A percentile compares a stretch with the other conserved stretches of the same genome.
These are phyloP conservation scores for Funneliformis geosporum DNA, from an alignment of 192 early-diverging fungal species.

Conservation along the genomic window DNA sequence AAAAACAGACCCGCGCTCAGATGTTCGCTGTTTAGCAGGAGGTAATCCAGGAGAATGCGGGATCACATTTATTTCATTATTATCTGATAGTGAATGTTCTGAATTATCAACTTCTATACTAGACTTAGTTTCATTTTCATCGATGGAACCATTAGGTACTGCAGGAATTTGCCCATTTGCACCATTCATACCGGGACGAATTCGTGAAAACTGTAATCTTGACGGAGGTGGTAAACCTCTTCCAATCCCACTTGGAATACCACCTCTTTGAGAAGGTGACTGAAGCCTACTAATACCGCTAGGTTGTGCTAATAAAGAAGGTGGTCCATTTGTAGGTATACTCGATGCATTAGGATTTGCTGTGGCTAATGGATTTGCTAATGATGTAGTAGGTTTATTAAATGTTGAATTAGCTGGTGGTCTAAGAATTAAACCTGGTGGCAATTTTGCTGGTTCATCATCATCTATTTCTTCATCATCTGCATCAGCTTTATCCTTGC, in stretches of 20 bases:
- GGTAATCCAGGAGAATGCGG: constrained; percentile 1
- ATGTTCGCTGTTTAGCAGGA: constrained; percentile 32
- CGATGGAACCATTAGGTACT: background rate
- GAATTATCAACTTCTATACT: constrained; percentile 24
- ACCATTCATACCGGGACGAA: background rate
- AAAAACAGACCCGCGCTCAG: constrained; percentile 44
- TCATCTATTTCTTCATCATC: constrained; percentile 41
- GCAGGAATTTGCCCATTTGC: constrained; percentile 26
- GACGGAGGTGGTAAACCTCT: background rate
- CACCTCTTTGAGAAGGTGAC: background rate
- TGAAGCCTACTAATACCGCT: constrained; percentile 34
- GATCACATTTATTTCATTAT: background rate
- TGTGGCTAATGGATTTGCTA: background rate
- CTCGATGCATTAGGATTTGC: background rate
- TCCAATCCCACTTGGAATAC: constrained; percentile 9
- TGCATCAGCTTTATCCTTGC: constrained; percentile 30
- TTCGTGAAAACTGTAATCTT: background rate
- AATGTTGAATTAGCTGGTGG: background rate
- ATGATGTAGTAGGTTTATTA: background rate
- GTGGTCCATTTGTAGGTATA: background rate
- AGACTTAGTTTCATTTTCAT: constrained; percentile 8
- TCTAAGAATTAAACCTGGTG: constrained; percentile 27
- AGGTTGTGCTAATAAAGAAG: background rate
- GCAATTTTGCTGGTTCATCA: constrained; percentile 30
- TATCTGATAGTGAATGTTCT: background rate